phyloP scores from a whole-genome alignment of 768 basidiomycete genomes.

The Suillus discolor region DNA sequence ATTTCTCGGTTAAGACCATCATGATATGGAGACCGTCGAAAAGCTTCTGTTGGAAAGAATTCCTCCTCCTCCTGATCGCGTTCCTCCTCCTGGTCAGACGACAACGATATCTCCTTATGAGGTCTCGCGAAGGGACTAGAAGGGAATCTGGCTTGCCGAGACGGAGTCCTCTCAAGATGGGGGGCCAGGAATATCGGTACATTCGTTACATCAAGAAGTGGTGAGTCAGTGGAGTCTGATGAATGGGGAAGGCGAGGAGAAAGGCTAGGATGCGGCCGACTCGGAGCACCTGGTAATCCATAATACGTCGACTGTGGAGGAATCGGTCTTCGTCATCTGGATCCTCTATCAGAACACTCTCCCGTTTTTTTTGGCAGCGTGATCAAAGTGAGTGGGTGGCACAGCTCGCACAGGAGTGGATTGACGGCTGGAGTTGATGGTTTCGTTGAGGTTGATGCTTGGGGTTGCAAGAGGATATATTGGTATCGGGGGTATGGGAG shows the following conservation, averaged over 20 bases:
- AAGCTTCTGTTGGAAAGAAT: slow-evolving; percentile 59
- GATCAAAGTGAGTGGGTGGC: slow-evolving; percentile 41
- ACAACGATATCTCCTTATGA: slow-evolving; percentile 57
- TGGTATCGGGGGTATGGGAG: slow-evolving; percentile 34
- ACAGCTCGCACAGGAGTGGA: slow-evolving; percentile 35
- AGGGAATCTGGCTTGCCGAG: slow-evolving; percentile 61
- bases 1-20: slow-evolving; percentile 56
- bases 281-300: slow-evolving; percentile 45
- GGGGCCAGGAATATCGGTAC: slow-evolving; percentile 51
- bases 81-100: slow-evolving; percentile 59
- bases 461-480: slow-evolving; percentile 28
- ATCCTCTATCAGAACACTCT: slow-evolving; percentile 67
- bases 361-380: slow-evolving; percentile 44
- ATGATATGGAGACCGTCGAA: slow-evolving; percentile 53
- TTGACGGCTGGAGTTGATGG: slow-evolving; percentile 31
- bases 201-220: slow-evolving; percentile 39
- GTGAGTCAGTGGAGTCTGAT: slow-evolving; percentile 55
- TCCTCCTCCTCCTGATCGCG: slow-evolving; percentile 60
- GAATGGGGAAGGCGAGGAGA: slow-evolving; percentile 46
- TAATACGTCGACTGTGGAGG: slow-evolving; percentile 41
- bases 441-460: slow-evolving; percentile 33
- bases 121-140: slow-evolving; percentile 76
- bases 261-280: slow-evolving; percentile 34
- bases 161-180: slow-evolving; percentile 45
- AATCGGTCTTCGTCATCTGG: slow-evolving; percentile 58